These are phyloP conservation scores for Trichoderma erinaceum DNA, from an alignment of 495 filamentous ascomycete species.

Conservation along the genomic window DNA sequence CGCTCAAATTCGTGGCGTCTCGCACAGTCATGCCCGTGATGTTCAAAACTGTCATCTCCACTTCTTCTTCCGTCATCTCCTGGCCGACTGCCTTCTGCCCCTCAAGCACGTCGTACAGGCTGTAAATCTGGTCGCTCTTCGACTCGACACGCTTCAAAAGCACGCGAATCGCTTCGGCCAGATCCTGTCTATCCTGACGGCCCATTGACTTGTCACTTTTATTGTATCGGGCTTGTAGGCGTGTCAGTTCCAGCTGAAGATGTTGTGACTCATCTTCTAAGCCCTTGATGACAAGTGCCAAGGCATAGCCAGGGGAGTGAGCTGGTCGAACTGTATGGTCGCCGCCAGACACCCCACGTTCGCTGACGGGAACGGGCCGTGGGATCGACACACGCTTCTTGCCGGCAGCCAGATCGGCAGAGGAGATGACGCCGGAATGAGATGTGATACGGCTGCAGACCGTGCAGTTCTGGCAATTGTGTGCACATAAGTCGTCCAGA, in stretches of 20 bases:
- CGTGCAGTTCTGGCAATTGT: constrained; percentile 66
- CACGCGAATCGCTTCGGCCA: constrained; percentile 59
- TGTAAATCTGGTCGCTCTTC: constrained; percentile 84
- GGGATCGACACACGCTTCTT: constrained; percentile 57
- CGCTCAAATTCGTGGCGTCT: constrained; percentile 24
- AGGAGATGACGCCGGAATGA: constrained; percentile 31
- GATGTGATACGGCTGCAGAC: constrained; percentile 59
- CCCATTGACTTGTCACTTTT: constrained; percentile 63
- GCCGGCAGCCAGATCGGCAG: constrained; percentile 25
- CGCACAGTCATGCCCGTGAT: constrained; percentile 21
- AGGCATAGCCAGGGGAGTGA: constrained; percentile 64
- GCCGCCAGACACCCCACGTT: constrained; percentile 54
- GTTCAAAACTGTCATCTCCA: constrained; percentile 58
- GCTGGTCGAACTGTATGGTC: constrained; percentile 74
- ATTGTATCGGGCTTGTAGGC: constrained; percentile 56
- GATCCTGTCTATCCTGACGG: constrained; percentile 54
- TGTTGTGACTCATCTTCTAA: constrained; percentile 79
- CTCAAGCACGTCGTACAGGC: constrained; percentile 84
- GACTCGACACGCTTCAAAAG: constrained; percentile 61
- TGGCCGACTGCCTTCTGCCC: constrained; percentile 62
- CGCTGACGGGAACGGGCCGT: constrained; percentile 65
- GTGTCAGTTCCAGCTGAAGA: constrained; percentile 59
- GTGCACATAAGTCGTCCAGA: constrained; percentile 53
- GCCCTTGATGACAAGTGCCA: constrained; percentile 72
- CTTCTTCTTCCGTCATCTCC: constrained; percentile 58